Percentiles rank a stretch among this genome's conserved stretches.
Conservation (phyloP, 1,139 yeast species). For the Saccharomyces hybrid region DNA sequence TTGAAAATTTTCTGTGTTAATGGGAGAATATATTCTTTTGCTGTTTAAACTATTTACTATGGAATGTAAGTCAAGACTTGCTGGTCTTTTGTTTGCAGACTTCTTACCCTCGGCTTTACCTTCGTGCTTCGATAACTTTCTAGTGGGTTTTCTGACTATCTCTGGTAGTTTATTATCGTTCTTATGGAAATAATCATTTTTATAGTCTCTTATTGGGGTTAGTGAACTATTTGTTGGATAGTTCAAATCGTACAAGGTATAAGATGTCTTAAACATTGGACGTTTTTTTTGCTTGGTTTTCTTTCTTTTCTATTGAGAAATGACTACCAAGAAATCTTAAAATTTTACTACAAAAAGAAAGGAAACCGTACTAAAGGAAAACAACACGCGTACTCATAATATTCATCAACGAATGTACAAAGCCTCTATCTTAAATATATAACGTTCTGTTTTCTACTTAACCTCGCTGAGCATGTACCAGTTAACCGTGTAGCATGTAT, state of each 20-base stretch:
- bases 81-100: conserved; percentile 15
- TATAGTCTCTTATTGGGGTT: conserved; percentile 31
- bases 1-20: conserved; percentile 15
- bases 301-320: not conserved
- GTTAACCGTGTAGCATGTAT: not conserved
- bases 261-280: conserved; percentile 27
- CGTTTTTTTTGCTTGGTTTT: not conserved
- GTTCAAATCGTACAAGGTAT: conserved; percentile 19
- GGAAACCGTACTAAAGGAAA: not conserved
- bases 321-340: not conserved
- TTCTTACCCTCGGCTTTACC: conserved; percentile 2
- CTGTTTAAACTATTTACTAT: conserved; percentile 6
- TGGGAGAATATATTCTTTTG: conserved; percentile 30
- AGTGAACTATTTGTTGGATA: conserved; percentile 18
- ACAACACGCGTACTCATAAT: not conserved
- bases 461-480: not conserved
- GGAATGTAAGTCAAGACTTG: conserved; percentile 12
- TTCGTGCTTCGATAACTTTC: not conserved
- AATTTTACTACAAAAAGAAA: not conserved
- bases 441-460: not conserved
- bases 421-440: not conserved
- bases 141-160: not conserved
- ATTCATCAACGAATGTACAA: not conserved
- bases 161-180: conserved; percentile 22
- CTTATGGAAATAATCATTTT: conserved; percentile 25